Evolutionary conservation across 768 basidiomycete species (phyloP).

Genomic region (Leccinum arenicola): DNA sequence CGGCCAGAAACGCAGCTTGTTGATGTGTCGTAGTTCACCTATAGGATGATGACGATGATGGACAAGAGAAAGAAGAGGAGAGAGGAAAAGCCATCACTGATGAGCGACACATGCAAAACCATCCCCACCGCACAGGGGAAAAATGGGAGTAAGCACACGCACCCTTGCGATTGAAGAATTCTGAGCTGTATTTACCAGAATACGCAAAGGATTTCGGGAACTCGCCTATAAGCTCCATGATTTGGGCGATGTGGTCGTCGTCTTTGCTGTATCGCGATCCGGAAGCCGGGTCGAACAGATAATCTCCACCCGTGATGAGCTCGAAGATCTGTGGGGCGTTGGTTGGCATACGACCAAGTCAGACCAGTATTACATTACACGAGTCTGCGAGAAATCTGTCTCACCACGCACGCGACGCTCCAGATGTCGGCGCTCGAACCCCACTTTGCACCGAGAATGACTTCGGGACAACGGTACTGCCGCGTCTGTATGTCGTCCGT

Average conservation of each 20-base stretch:
- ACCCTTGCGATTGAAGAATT: conserved; percentile 98
- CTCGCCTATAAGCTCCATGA: conserved; percentile 94
- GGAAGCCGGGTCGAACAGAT: conserved; percentile 95
- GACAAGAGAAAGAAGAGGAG: not conserved
- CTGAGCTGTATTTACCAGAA: conserved; percentile 87
- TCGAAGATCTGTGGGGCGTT: conserved; percentile 72
- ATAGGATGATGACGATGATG: conserved; percentile 18
- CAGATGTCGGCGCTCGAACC: conserved; percentile 94
- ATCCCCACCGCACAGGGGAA: not conserved
- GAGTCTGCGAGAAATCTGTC: conserved; percentile 26
- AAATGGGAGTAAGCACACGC: conserved; percentile 18
- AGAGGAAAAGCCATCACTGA: not conserved
- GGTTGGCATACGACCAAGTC: not conserved
- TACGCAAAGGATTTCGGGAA: conserved; percentile 81
- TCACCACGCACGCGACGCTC: conserved; percentile 92
- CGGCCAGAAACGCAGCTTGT: conserved; percentile 91
- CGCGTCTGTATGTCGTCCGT: conserved; percentile 98
- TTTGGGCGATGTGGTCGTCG: conserved; percentile 96
- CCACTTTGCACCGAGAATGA: conserved; percentile 96
- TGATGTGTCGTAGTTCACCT: conserved; percentile 91
- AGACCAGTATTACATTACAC: not conserved
- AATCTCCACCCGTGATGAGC: conserved; percentile 93
- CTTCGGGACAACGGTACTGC: conserved; percentile 97
- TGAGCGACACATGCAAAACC: conserved; percentile 9
- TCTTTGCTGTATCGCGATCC: conserved; percentile 95